phyloP scores from a whole-genome alignment of 805 yeast genomes.

The Schizosaccharomyces lindneri region DNA sequence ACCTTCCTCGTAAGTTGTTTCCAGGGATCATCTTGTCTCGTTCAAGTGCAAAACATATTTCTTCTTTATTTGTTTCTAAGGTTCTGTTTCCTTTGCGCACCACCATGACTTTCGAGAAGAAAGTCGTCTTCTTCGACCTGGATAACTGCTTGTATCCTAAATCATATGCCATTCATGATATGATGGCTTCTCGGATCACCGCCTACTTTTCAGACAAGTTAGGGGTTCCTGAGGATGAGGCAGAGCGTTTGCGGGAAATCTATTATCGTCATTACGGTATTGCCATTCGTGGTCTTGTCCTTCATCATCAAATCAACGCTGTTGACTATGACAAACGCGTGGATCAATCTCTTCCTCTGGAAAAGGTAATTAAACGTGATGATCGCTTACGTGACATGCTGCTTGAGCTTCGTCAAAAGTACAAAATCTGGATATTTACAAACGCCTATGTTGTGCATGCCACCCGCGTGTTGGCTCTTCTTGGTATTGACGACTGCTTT shows the following conservation, averaged over 20 bases:
- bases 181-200: conserved; percentile 72
- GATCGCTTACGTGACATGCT: conserved; percentile 13
- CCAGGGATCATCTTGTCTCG: no score
- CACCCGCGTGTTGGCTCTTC: conserved; percentile 42
- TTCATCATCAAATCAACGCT: conserved; percentile 36
- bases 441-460: conserved; percentile 87
- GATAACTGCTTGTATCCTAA: conserved; percentile 40
- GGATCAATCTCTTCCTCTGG: conserved; percentile 76
- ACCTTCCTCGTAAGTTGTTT: no score
- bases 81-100: background rate
- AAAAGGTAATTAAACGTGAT: conserved; percentile 37
- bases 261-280: conserved; percentile 66
- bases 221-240: conserved; percentile 43
- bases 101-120: background rate
- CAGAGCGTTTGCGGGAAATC: conserved; percentile 37
- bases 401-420: conserved; percentile 18
- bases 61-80: background rate
- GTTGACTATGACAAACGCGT: conserved; percentile 66
- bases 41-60: background rate
- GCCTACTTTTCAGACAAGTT: conserved; percentile 46
- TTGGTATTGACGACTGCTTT: conserved; percentile 72
- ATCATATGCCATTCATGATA: conserved; percentile 44
- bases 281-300: conserved; percentile 60
- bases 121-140: conserved; percentile 55
- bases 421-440: conserved; percentile 69